phyloP scores from a whole-genome alignment of 2,329 filamentous ascomycete genomes.

The Metarhizium guizhouense region DNA sequence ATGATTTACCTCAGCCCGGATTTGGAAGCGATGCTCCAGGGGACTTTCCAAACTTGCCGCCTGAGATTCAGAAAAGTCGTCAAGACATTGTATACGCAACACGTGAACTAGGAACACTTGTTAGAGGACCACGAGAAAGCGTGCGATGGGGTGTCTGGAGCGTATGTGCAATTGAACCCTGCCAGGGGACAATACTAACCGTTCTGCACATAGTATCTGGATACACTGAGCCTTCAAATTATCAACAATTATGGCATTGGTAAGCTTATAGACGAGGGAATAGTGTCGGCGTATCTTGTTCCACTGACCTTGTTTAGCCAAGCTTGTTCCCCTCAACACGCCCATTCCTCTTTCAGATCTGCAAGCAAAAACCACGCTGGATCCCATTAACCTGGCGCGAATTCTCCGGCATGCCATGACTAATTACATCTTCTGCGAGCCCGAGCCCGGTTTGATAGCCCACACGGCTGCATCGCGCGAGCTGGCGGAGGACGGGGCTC shows the following conservation, averaged over 20 bases:
- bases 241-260: slow-evolving; percentile 42
- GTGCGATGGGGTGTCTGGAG: slow-evolving; percentile 44
- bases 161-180: slow-evolving; percentile 25
- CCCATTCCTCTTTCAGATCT: slow-evolving; percentile 38
- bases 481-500: slow-evolving; percentile 36
- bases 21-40: slow-evolving; percentile 35
- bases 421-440: slow-evolving; percentile 45
- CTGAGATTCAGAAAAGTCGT: slow-evolving; percentile 34
- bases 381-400: slow-evolving; percentile 40
- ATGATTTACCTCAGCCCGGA: slow-evolving; percentile 30
- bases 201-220: slow-evolving; percentile 30
- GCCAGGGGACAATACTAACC: neutral
- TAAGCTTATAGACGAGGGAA: slow-evolving; percentile 13
- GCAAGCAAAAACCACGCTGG: slow-evolving; percentile 33
- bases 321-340: slow-evolving; percentile 38
- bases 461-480: slow-evolving; percentile 46
- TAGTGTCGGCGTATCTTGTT: neutral
- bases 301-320: slow-evolving; percentile 24
- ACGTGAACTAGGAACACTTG: slow-evolving; percentile 36
- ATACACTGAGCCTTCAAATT: slow-evolving; percentile 39
- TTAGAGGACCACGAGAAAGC: slow-evolving; percentile 40
- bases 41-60: slow-evolving; percentile 39
- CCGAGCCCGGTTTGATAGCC: slow-evolving; percentile 37
- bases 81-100: slow-evolving; percentile 39
- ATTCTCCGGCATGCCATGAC: slow-evolving; percentile 50